These are phyloP conservation scores for Neonectria magnoliae DNA, from an alignment of 2,329 filamentous ascomycete genomes.

Conservation along the genomic window DNA sequence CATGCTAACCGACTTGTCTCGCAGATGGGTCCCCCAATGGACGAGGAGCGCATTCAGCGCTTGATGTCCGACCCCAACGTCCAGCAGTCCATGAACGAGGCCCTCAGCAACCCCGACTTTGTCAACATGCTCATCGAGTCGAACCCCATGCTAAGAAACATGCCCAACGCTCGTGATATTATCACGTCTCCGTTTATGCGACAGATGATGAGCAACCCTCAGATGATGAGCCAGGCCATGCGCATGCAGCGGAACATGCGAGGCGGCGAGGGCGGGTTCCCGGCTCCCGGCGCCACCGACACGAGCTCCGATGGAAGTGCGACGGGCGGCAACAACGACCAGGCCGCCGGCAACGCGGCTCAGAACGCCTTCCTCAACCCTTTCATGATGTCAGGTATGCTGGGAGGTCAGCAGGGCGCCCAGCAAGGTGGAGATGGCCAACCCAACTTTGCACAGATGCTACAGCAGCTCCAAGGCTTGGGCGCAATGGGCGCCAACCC, in stretches of 20 bases:
- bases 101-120: slow-evolving; percentile 93
- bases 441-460: slow-evolving; percentile 32
- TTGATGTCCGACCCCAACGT: slow-evolving; percentile 92
- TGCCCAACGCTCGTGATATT: slow-evolving; percentile 83
- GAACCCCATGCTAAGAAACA: slow-evolving; percentile 82
- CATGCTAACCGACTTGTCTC: slow-evolving; percentile 23
- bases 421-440: slow-evolving; percentile 26
- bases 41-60: slow-evolving; percentile 81
- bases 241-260: slow-evolving; percentile 81
- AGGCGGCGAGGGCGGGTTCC: slow-evolving; percentile 72
- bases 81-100: slow-evolving; percentile 89
- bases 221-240: slow-evolving; percentile 82
- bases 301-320: slow-evolving; percentile 72
- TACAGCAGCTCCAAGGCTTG: slow-evolving; percentile 44
- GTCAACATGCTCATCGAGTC: slow-evolving; percentile 94
- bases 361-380: slow-evolving; percentile 58
- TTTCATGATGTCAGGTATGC: slow-evolving; percentile 42
- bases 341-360: slow-evolving; percentile 42
- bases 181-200: slow-evolving; percentile 89
- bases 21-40: slow-evolving; percentile 89
- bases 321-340: slow-evolving; percentile 42
- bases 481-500: slow-evolving; percentile 48
- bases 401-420: slow-evolving; percentile 33
- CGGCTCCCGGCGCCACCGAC: slow-evolving; percentile 91
- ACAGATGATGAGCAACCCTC: slow-evolving; percentile 91